These are phyloP conservation scores for Colletotrichum lindemuthianum DNA, from an alignment of 2,329 filamentous ascomycete genomes.

Conservation along the genomic window DNA sequence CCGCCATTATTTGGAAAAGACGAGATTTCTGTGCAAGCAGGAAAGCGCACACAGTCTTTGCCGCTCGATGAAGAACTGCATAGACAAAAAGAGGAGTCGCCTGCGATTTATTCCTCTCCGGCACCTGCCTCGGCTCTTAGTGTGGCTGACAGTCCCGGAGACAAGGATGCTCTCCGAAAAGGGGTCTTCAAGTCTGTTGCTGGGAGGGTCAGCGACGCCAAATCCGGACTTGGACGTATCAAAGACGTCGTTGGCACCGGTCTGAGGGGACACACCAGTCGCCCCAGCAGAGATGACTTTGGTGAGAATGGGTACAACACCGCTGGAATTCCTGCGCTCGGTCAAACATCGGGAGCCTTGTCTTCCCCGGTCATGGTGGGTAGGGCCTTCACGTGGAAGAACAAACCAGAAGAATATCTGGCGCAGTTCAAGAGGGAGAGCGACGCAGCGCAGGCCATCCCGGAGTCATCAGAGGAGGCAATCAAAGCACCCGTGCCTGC, in stretches of 20 bases:
- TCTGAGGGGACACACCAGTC: slow-evolving; percentile 62
- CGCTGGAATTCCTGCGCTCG: slow-evolving; percentile 47
- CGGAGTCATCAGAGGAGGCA: slow-evolving; percentile 21
- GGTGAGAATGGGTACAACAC: slow-evolving; percentile 48
- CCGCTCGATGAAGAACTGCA: slow-evolving; percentile 64
- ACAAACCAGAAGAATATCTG: slow-evolving; percentile 69
- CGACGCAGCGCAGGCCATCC: slow-evolving; percentile 19
- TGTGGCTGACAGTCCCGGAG: slow-evolving; percentile 58
- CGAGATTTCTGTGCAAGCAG: slow-evolving; percentile 52
- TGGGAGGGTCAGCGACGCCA: slow-evolving; percentile 81
- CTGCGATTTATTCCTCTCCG: slow-evolving; percentile 53
- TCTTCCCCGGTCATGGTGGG: slow-evolving; percentile 52
- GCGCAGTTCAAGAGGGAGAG: slow-evolving; percentile 34
- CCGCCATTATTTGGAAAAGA: slow-evolving; percentile 66
- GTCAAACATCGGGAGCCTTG: slow-evolving; percentile 46
- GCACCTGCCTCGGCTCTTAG: slow-evolving; percentile 58
- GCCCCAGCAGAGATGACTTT: slow-evolving; percentile 68
- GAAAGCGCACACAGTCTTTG: slow-evolving; percentile 61
- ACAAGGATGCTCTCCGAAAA: slow-evolving; percentile 69
- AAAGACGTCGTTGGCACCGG: slow-evolving; percentile 81
- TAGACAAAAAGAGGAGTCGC: slow-evolving; percentile 55
- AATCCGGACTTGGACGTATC: slow-evolving; percentile 84
- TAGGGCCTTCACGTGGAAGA: slow-evolving; percentile 71
- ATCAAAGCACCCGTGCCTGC: background rate
- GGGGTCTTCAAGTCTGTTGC: slow-evolving; percentile 83